Evolutionary conservation across 495 filamentous ascomycete genomes (phyloP).

Genomic region (Tuber indicum): DNA sequence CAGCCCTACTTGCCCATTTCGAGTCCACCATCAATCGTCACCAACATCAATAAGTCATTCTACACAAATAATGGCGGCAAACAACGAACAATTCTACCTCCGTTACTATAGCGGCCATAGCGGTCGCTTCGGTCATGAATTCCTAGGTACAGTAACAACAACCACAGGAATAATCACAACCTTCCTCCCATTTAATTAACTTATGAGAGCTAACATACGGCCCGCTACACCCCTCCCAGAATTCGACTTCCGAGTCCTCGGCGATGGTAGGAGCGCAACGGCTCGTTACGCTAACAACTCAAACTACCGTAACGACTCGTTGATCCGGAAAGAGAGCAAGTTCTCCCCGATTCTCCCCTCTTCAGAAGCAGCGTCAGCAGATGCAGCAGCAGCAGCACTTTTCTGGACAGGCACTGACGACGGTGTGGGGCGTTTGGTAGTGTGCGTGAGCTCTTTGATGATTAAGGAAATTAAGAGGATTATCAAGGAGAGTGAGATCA

Average conservation of each 20-base stretch:
- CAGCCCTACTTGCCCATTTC: neutral
- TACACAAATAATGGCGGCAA: constrained; percentile 35
- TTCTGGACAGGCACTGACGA: constrained; percentile 14
- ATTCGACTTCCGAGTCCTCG: constrained; percentile 90
- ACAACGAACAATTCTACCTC: constrained; percentile 79
- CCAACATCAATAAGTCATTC: neutral
- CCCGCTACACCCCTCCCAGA: constrained; percentile 50
- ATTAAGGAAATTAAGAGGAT: constrained; percentile 94
- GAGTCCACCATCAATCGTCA: neutral
- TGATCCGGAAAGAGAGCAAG: constrained; percentile 99
- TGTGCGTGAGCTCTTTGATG: constrained; percentile 92
- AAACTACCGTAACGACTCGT: constrained; percentile 96
- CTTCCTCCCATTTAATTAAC: constrained; percentile 13
- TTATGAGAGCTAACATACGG: constrained; percentile 23
- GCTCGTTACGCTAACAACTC: constrained; percentile 99
- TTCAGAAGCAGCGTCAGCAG: neutral
- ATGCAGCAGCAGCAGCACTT: neutral
- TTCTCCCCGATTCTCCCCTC: constrained; percentile 17
- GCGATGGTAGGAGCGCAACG: constrained; percentile 89
- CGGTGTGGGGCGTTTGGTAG: constrained; percentile 46
- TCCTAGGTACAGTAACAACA: constrained; percentile 60
- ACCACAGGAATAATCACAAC: neutral
- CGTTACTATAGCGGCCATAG: constrained; percentile 98
- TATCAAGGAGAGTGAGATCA: constrained; percentile 94
- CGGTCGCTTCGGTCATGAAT: constrained; percentile 97